phyloP scores from a whole-genome alignment of 345 rosid genomes.

The Citrus inodora region DNA sequence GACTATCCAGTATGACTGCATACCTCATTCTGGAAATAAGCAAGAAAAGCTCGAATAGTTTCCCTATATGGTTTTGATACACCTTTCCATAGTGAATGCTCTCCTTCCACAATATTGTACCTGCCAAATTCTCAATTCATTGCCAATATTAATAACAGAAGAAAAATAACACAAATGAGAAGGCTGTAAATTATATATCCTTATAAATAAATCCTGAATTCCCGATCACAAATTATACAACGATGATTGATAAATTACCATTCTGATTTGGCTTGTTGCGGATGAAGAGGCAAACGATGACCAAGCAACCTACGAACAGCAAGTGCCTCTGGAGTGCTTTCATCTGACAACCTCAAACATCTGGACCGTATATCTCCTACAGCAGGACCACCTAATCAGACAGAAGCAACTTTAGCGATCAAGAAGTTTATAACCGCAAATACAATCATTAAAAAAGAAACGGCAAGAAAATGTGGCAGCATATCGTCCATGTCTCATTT shows the following conservation, averaged over 20 bases:
- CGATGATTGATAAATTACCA: slow-evolving; percentile 45
- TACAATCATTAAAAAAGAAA: background rate
- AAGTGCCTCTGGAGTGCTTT: slow-evolving; percentile 87
- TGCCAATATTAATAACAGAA: slow-evolving; percentile 7
- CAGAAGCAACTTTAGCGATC: background rate
- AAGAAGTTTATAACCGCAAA: background rate
- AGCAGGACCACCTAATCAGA: slow-evolving; percentile 79
- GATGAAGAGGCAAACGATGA: slow-evolving; percentile 71
- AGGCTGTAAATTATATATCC: background rate
- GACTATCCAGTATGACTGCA: background rate
- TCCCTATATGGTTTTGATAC: slow-evolving; percentile 89
- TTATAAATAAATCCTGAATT: background rate
- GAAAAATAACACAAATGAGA: background rate
- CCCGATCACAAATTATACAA: background rate
- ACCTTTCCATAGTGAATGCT: slow-evolving; percentile 73
- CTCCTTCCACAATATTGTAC: slow-evolving; percentile 75
- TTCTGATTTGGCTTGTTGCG: slow-evolving; percentile 67
- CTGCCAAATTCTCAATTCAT: slow-evolving; percentile 56
- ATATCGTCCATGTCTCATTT: background rate
- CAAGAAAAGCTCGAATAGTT: slow-evolving; percentile 86
- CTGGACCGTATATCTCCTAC: slow-evolving; percentile 96
- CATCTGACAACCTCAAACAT: slow-evolving; percentile 84
- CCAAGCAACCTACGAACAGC: slow-evolving; percentile 89
- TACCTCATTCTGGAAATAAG: slow-evolving; percentile 93
- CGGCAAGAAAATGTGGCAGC: background rate